Evolutionary conservation across 2,329 filamentous ascomycete genomes (phyloP).

Genomic region (Cladosporium sp.): DNA sequence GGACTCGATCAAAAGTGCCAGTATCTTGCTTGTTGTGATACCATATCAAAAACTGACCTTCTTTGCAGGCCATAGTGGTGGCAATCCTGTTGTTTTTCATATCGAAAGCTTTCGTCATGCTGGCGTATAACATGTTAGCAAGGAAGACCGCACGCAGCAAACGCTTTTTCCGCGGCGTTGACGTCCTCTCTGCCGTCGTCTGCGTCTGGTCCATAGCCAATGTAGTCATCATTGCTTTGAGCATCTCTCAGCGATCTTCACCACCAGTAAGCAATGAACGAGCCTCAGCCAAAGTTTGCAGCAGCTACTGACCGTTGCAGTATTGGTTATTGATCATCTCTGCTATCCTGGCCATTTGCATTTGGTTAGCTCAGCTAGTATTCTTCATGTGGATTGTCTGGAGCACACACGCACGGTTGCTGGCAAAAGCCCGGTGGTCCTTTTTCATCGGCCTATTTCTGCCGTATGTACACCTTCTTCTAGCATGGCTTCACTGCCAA

Average conservation of each 20-base stretch:
- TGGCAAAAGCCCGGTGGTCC: conserved; percentile 9
- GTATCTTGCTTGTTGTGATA: not conserved
- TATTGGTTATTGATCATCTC: not conserved
- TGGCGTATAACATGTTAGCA: conserved; percentile 13
- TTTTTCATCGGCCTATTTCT: conserved; percentile 12
- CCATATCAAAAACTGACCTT: too few species aligned
- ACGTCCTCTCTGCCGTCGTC: conserved; percentile 4
- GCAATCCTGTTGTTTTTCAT: not conserved
- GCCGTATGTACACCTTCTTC: conserved; percentile 7
- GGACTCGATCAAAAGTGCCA: not conserved
- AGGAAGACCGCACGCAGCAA: conserved; percentile 9
- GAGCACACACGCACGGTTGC: not conserved
- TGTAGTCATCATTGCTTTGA: not conserved
- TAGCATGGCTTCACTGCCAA: not conserved
- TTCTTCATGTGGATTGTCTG: conserved; percentile 14
- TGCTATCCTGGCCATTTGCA: not conserved
- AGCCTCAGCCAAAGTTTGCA: too few species aligned
- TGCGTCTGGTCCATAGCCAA: conserved; percentile 1
- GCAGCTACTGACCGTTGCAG: not conserved
- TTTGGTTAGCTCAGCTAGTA: not conserved
- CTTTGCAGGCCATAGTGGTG: not conserved
- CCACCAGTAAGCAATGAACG: not conserved
- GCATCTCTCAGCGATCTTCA: not conserved
- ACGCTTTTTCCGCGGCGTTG: not conserved
- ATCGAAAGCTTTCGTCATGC: conserved; percentile 1